These are phyloP conservation scores for Acer campestre DNA, from an alignment of 345 rosid genomes.

Conservation along the genomic window DNA sequence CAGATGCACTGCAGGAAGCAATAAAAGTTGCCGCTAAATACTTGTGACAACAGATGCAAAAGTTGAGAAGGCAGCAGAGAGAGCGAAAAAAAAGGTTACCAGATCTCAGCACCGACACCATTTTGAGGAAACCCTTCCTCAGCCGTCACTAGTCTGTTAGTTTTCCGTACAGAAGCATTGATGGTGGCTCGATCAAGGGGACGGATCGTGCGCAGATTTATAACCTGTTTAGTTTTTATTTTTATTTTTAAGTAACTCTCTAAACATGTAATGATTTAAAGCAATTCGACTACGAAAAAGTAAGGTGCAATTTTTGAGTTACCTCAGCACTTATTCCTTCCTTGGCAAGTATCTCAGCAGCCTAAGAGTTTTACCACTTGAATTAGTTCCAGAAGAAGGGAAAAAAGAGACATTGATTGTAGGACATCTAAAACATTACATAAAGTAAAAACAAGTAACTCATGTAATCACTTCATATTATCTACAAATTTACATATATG, in stretches of 20 bases:
- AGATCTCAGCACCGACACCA: constrained; percentile 95
- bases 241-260: neutral
- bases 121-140: constrained; percentile 97
- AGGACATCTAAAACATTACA: neutral
- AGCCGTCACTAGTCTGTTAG: constrained; percentile 90
- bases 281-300: neutral
- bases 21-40: neutral
- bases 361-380: constrained; percentile 36
- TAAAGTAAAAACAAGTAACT: too few relatives aligned
- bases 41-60: neutral
- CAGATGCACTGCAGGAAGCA: constrained; percentile 52
- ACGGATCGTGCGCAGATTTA: constrained; percentile 82
- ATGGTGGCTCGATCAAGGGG: constrained; percentile 84
- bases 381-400: neutral
- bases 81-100: constrained; percentile 36
- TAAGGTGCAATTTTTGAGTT: constrained; percentile 16
- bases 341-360: constrained; percentile 81
- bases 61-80: neutral
- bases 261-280: constrained; percentile 3
- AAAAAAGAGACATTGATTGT: neutral
- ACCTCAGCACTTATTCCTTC: constrained; percentile 95
- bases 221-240: constrained; percentile 46
- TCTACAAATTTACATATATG: too few relatives aligned
- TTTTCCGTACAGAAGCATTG: constrained; percentile 89
- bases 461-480: too few relatives aligned